phyloP scores from a whole-genome alignment of 2,329 filamentous ascomycete genomes.

The Colletotrichum brevisporum region DNA sequence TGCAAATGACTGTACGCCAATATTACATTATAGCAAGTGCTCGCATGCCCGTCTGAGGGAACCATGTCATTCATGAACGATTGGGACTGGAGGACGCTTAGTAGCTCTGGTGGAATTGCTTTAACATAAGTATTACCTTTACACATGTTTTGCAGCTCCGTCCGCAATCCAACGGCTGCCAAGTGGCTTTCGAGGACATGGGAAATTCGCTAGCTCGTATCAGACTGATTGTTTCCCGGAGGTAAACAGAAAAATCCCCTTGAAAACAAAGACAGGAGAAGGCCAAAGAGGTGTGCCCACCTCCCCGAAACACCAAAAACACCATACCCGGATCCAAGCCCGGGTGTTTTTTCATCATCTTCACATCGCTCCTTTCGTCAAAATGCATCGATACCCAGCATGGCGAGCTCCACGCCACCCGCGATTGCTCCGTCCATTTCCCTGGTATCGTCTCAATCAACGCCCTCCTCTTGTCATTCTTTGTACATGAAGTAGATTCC shows the following conservation, averaged over 20 bases:
- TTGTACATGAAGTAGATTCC: constrained; percentile 30
- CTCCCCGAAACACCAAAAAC: constrained; percentile 29
- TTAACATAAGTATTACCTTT: constrained; percentile 36
- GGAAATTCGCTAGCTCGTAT: constrained; percentile 5
- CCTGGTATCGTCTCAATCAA: not conserved
- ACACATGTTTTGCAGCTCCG: constrained; percentile 26
- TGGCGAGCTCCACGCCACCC: too few relatives aligned
- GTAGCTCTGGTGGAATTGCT: constrained; percentile 16
- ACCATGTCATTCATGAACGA: not conserved
- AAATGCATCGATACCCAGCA: constrained; percentile 1
- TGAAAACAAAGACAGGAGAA: constrained; percentile 8
- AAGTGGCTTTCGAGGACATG: not conserved
- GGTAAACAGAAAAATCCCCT: not conserved
- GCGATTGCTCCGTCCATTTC: not conserved
- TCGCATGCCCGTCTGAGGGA: not conserved
- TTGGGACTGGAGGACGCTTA: too few relatives aligned
- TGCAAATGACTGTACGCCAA: too few relatives aligned
- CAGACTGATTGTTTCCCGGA: constrained; percentile 5
- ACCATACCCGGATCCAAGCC: constrained; percentile 15
- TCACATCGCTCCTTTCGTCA: constrained; percentile 31
- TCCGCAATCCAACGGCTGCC: not conserved
- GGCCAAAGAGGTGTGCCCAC: constrained; percentile 3
- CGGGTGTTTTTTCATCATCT: constrained; percentile 24
- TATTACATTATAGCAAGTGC: not conserved
- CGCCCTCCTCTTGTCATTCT: constrained; percentile 13